Evolutionary conservation across 352 stramenopile species (phyloP).

Genomic region (Pythium utonaiense): DNA sequence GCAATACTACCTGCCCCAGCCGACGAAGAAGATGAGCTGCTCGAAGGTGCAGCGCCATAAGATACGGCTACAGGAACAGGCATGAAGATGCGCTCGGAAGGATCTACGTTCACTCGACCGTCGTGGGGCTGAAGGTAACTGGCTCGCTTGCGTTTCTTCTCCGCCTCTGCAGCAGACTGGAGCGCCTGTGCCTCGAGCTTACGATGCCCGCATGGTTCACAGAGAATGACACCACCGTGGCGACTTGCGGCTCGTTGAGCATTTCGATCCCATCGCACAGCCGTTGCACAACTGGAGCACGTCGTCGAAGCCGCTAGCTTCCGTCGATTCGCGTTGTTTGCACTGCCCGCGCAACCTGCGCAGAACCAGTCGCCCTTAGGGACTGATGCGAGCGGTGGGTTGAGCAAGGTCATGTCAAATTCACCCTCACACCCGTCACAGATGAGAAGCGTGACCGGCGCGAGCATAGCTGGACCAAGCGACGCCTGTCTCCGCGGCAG

Average conservation of each 20-base stretch:
- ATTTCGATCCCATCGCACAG: slow-evolving; percentile 20
- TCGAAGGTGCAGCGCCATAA: slow-evolving; percentile 3
- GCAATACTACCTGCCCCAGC: neutral
- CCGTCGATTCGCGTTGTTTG: neutral
- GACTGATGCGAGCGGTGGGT: slow-evolving; percentile 37
- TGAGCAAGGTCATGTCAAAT: slow-evolving; percentile 43
- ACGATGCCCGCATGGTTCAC: slow-evolving; percentile 6
- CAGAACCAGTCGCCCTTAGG: slow-evolving; percentile 54
- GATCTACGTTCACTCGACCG: slow-evolving; percentile 16
- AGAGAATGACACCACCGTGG: slow-evolving; percentile 11
- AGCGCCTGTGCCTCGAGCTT: neutral
- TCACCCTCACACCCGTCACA: slow-evolving; percentile 71
- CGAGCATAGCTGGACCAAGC: slow-evolving; percentile 1
- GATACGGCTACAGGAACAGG: slow-evolving; percentile 18
- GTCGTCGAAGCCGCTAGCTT: neutral
- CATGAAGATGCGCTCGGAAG: slow-evolving; percentile 17
- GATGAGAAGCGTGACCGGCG: slow-evolving; percentile 50
- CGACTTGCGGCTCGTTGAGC: slow-evolving; percentile 16
- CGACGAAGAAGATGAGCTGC: neutral
- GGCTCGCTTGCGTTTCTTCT: slow-evolving; percentile 33
- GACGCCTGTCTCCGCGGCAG: neutral
- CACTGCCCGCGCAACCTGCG: neutral
- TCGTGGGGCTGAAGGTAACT: slow-evolving; percentile 9
- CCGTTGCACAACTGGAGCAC: slow-evolving; percentile 7
- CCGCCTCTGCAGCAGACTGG: neutral